phyloP scores from a whole-genome alignment of 1,139 yeast species.

The Pichia sp. region DNA sequence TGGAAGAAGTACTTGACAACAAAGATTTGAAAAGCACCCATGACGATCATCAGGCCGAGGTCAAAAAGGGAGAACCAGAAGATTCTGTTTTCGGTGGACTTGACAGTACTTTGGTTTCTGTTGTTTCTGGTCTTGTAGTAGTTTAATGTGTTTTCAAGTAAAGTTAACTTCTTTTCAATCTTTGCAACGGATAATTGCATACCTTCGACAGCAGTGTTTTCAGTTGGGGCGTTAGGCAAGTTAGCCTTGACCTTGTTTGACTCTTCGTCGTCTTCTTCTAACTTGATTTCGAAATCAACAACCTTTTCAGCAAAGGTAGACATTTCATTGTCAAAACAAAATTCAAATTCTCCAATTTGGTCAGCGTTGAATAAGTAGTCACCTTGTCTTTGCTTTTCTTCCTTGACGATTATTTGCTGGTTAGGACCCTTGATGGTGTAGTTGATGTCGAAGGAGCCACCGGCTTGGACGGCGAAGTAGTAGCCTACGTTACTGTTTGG shows the following conservation, averaged over 20 bases:
- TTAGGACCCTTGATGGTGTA: constrained; percentile 72
- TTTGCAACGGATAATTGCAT: constrained; percentile 56
- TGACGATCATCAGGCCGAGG: constrained; percentile 75
- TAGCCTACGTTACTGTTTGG: constrained; percentile 68
- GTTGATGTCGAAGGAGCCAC: constrained; percentile 85
- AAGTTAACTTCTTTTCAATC: constrained; percentile 68
- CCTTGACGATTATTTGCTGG: constrained; percentile 54
- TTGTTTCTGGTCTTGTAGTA: constrained; percentile 91
- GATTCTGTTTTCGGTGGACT: constrained; percentile 83
- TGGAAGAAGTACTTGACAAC: constrained; percentile 86
- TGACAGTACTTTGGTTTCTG: constrained; percentile 90
- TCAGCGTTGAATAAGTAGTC: constrained; percentile 78
- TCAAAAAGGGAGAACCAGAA: constrained; percentile 83
- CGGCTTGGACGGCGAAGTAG: constrained; percentile 90
- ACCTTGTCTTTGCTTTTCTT: constrained; percentile 76
- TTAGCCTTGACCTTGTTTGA: constrained; percentile 48
- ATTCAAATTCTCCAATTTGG: constrained; percentile 79
- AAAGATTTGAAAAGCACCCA: constrained; percentile 82
- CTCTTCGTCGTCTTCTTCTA: constrained; percentile 45
- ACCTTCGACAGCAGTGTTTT: constrained; percentile 58
- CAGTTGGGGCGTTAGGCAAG: constrained; percentile 62
- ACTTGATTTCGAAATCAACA: constrained; percentile 81
- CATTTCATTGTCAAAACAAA: constrained; percentile 88
- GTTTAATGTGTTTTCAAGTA: constrained; percentile 63
- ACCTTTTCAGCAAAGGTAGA: constrained; percentile 85